phyloP scores from a whole-genome alignment of 2,329 filamentous ascomycete species.

The Hymenoscyphus occultus region DNA sequence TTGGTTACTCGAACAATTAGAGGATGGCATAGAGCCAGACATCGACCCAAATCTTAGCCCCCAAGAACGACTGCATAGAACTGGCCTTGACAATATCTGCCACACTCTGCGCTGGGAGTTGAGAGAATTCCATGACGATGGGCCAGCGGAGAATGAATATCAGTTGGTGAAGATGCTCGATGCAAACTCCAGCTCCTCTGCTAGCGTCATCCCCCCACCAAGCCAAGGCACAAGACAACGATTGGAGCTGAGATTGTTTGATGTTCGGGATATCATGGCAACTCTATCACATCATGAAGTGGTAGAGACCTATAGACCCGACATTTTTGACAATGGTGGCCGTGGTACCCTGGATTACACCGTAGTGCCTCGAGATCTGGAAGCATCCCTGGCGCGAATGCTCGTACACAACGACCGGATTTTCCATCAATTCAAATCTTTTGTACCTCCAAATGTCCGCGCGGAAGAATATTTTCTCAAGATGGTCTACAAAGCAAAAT shows the following conservation, averaged over 20 bases:
- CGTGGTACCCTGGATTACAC: conserved; percentile 22
- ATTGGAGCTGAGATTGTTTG: conserved; percentile 21
- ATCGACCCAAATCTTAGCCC: conserved; percentile 11
- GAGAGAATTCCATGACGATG: conserved; percentile 22
- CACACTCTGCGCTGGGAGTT: conserved; percentile 31
- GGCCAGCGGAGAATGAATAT: conserved; percentile 27
- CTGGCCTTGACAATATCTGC: conserved; percentile 30
- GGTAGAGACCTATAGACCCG: conserved; percentile 25
- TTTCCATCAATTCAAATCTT: conserved; percentile 26
- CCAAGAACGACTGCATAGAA: conserved; percentile 27
- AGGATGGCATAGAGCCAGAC: not conserved
- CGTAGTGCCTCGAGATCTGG: conserved; percentile 26
- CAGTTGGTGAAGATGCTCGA: conserved; percentile 27
- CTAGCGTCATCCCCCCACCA: not conserved
- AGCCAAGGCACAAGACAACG: conserved; percentile 20
- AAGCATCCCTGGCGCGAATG: conserved; percentile 30
- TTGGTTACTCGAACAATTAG: conserved; percentile 29
- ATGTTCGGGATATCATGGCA: conserved; percentile 33
- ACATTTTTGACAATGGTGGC: conserved; percentile 27
- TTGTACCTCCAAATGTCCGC: conserved; percentile 26
- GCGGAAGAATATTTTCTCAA: conserved; percentile 31
- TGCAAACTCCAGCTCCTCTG: not conserved
- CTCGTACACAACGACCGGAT: conserved; percentile 29
- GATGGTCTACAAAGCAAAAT: conserved; percentile 24
- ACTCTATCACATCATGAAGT: conserved; percentile 25